Base-by-base conservation (phyloP, 176 grass and related monocot genomes). In the Oryza glumipatula region DNA sequence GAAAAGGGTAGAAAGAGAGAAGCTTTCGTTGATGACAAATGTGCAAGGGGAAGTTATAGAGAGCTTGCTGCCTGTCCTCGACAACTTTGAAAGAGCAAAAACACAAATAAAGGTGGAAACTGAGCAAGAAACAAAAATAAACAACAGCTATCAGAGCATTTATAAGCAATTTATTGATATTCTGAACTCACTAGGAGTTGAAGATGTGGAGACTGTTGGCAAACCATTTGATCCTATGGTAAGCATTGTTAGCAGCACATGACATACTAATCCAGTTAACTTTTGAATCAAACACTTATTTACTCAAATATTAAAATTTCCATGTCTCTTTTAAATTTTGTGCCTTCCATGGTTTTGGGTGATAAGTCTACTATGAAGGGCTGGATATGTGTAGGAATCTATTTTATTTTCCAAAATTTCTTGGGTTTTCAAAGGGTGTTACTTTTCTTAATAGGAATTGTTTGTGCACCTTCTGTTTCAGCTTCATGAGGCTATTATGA, bases 21-120 rank as follows among this genome's bases (percentile, higher is more conserved):
- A 82, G 78, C 76, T 95, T 83, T 94, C 90, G 79, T 81, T 98
- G 89, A 98, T 98, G 89, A 77, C 84, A 77, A 96, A 98, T 87
- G 96, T 89, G 69, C 93, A 94, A 87, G 93, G 93, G 52, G 93
- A 99, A 88, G 89, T 99, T 65, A 63, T 95, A 76, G 96, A 95
- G 86, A 93, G 85, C 73, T 90, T 98, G 78, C 92, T 99, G 78
- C 93, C 93, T 67, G 96, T 96, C 87, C 76, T 99, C 61, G 96
- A 99, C 88, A 99, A 96, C 64, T 99, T 96, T 72, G 93, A 99
- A 88, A 96, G 96, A 79, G 96, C 96, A 41, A 99, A 88, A 92
- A 71, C 72, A n/a, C 93, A 99, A 81, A 94, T 99, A 87, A 96
- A 99, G 82, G 93, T 89, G 22, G 93, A 99, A 89, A 94, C 89